Evolutionary conservation across 345 rosid genomes (phyloP), one percentile per base, ranked within the genome.

Genomic region (Combretum micranthum): DNA sequence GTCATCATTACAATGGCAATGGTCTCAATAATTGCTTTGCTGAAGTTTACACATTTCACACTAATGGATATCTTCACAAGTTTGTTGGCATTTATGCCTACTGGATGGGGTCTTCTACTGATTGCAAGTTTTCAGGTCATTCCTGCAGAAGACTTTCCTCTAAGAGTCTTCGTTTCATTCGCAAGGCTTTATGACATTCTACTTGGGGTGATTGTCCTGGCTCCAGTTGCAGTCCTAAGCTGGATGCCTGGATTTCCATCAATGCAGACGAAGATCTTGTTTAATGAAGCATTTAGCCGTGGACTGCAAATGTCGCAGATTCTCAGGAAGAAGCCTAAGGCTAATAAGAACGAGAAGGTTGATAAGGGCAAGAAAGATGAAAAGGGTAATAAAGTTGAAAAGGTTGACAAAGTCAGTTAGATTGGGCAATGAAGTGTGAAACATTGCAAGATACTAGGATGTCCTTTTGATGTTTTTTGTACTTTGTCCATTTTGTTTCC

Each of bases 261-360:
- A 48, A 88, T 88, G 96, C 92, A 88, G 73, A 85, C 96, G 1
- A n/a, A n/a, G n/a, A n/a, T n/a, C n/a, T n/a, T n/a, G n/a, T n/a
- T n/a, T n/a, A n/a, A n/a, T n/a, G n/a, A n/a, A 71, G 96, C 92
- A 39, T 88, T 88, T 63, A 88, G 89, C 71, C 71, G 96, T 64
- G 96, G 92, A 13, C 84, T 88, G 46, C 81, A 87, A 26, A 83
- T 88, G 50, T 79, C 77, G n/a, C 87, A 84, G 80, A 77, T 88
- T 60, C 72, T 88, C 42, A 61, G 96, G 45, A 87, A 87, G 63
- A 77, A 78, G 50, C 73, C 85, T 13, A 48, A 60, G 47, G 56
- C 59, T 20, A 44, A 57, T 39, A 53, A 21, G 12, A 9, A 52
- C 12, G 22, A 52, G 55, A 52, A n/a, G 23, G 43, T 13, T 3